Evolutionary conservation across 208 protist genomes (phyloP).

Genomic region (Vickermania ingenoplastis): DNA sequence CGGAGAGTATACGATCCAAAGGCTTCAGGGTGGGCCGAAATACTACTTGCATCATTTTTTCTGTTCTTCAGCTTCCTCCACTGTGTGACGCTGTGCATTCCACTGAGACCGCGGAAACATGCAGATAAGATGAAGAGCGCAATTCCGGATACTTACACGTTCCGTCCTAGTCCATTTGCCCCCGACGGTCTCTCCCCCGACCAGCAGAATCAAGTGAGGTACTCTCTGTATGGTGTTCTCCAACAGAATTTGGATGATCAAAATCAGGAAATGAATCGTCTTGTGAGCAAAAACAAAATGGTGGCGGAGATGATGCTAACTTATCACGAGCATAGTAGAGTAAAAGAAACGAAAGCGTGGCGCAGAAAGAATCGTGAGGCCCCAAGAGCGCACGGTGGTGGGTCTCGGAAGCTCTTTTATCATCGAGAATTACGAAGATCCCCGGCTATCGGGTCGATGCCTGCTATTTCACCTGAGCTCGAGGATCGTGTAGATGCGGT

Average conservation of each 20-base stretch:
- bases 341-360: constrained; percentile 19
- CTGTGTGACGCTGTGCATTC: constrained; percentile 24
- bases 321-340: constrained; percentile 48
- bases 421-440: not conserved
- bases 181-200: constrained; percentile 45
- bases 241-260: constrained; percentile 24
- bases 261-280: constrained; percentile 19
- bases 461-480: not conserved
- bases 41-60: constrained; percentile 15
- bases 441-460: not conserved
- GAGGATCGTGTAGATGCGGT: not conserved
- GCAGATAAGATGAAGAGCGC: constrained; percentile 22
- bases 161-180: constrained; percentile 55
- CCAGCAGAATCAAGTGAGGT: constrained; percentile 15
- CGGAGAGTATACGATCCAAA: not conserved
- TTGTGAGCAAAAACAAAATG: constrained; percentile 38
- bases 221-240: constrained; percentile 26
- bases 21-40: not conserved
- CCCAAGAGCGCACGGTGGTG: not conserved
- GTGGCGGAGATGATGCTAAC: constrained; percentile 72
- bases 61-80: constrained; percentile 27
- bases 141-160: constrained; percentile 52
- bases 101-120: constrained; percentile 16
- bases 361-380: not conserved
- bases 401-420: not conserved